These are phyloP conservation scores for Pseudogymnoascus sp. DNA, from an alignment of 2,329 filamentous ascomycete species.

Conservation along the genomic window DNA sequence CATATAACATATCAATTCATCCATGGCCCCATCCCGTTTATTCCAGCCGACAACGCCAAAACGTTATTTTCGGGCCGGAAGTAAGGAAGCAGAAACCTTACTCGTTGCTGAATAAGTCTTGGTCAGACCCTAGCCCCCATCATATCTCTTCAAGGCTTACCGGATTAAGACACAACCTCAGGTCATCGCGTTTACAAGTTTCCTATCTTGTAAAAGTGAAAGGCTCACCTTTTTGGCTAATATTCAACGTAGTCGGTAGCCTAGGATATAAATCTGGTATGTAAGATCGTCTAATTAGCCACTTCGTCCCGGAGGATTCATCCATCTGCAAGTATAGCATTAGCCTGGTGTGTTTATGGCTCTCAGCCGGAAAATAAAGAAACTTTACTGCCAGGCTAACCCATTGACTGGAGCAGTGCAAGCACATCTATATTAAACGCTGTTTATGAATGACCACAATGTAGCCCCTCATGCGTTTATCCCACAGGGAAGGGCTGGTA, in stretches of 20 bases:
- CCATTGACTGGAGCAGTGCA: not conserved
- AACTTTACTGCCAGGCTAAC: not conserved
- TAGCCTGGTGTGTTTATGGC: not conserved
- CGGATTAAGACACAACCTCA: not conserved
- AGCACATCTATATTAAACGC: not conserved
- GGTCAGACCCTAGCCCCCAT: not conserved
- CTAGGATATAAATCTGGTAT: not conserved
- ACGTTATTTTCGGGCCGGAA: not conserved
- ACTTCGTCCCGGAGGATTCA: not conserved
- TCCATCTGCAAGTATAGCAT: not conserved
- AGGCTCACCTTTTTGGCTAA: not conserved
- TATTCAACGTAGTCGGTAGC: not conserved
- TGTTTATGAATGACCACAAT: not conserved
- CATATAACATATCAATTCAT: not conserved
- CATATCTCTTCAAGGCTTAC: not conserved
- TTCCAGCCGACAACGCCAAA: not conserved
- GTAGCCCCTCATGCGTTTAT: not conserved
- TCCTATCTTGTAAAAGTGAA: not conserved
- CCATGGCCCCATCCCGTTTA: not conserved
- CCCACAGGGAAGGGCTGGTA: not conserved
- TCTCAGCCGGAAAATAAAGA: not conserved
- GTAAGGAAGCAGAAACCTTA: not conserved
- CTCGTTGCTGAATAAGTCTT: not conserved
- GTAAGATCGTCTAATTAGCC: not conserved
- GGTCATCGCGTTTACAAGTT: not conserved